phyloP scores from a whole-genome alignment of 2,329 filamentous ascomycete species.

The Aspergillus pseudonomiae region DNA sequence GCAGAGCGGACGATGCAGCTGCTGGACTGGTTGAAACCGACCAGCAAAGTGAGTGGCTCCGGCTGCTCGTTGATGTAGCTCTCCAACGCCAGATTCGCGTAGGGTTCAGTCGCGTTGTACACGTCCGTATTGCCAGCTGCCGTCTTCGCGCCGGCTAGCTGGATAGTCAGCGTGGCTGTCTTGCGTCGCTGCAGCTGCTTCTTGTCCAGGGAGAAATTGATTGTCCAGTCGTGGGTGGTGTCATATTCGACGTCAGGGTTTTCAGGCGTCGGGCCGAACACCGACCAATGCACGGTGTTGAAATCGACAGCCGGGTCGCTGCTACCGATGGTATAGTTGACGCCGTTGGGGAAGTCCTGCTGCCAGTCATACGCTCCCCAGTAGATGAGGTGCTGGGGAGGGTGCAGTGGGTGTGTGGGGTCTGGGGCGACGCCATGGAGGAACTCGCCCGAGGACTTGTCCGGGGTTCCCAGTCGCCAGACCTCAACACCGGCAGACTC shows the following conservation, averaged over 20 bases:
- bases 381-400: slow-evolving; percentile 64
- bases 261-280: slow-evolving; percentile 53
- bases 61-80: slow-evolving; percentile 52
- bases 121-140: slow-evolving; percentile 65
- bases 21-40: slow-evolving; percentile 57
- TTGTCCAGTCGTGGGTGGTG: slow-evolving; percentile 61
- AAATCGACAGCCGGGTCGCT: slow-evolving; percentile 54
- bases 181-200: slow-evolving; percentile 46
- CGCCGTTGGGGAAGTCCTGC: slow-evolving; percentile 61
- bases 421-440: slow-evolving; percentile 59
- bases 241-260: slow-evolving; percentile 46
- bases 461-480: slow-evolving; percentile 65
- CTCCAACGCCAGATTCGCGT: slow-evolving; percentile 57
- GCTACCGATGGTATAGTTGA: slow-evolving; percentile 60
- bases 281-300: slow-evolving; percentile 69
- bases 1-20: slow-evolving; percentile 65
- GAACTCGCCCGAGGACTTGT: slow-evolving; percentile 64
- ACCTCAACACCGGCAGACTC: slow-evolving; percentile 62
- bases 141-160: slow-evolving; percentile 65
- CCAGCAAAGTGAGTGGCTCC: slow-evolving; percentile 26
- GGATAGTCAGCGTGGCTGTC: slow-evolving; percentile 63
- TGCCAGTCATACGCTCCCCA: slow-evolving; percentile 64
- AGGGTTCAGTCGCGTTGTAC: slow-evolving; percentile 57
- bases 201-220: slow-evolving; percentile 54
- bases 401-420: slow-evolving; percentile 52